Conservation (phyloP, 2,329 filamentous ascomycete species). For the Aspergillus fumigatus region DNA sequence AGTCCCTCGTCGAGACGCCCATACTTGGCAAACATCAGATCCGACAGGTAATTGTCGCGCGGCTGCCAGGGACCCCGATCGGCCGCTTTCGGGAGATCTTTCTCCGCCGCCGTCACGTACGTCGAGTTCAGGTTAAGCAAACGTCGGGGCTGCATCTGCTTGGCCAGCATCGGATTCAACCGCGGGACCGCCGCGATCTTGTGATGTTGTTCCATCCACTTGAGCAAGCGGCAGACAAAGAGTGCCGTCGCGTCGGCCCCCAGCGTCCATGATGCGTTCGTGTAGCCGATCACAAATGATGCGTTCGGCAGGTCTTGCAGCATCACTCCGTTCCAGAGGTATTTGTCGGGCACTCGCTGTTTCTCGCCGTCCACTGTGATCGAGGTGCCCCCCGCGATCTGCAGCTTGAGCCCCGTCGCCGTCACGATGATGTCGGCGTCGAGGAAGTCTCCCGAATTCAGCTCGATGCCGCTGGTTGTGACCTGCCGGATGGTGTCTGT, state of each 20-base stretch:
- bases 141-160: constrained; percentile 22
- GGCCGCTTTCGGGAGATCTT: constrained; percentile 34
- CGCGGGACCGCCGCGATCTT: constrained; percentile 26
- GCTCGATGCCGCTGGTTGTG: constrained; percentile 45
- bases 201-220: constrained; percentile 26
- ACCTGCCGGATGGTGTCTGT: constrained; percentile 53
- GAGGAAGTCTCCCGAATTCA: constrained; percentile 41
- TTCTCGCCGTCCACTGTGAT: constrained; percentile 37
- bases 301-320: constrained; percentile 43
- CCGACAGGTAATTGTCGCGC: constrained; percentile 35
- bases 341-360: constrained; percentile 31
- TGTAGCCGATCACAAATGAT: constrained; percentile 40
- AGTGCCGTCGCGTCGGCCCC: constrained; percentile 42
- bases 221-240: constrained; percentile 35
- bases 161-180: constrained; percentile 12
- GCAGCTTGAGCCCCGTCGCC: constrained; percentile 41
- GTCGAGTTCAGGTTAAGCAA: constrained; percentile 39
- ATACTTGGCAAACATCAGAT: constrained; percentile 36
- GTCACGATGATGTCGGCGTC: constrained; percentile 43
- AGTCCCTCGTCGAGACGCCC: constrained; percentile 32
- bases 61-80: constrained; percentile 39
- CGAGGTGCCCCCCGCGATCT: constrained; percentile 33
- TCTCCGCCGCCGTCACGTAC: constrained; percentile 34
- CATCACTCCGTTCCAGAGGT: constrained; percentile 42
- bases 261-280: constrained; percentile 43